Evolutionary conservation across 148 eudicot species (phyloP), one percentile per base, ranked within the genome.

Genomic region (Heliamphora exappendiculata): DNA sequence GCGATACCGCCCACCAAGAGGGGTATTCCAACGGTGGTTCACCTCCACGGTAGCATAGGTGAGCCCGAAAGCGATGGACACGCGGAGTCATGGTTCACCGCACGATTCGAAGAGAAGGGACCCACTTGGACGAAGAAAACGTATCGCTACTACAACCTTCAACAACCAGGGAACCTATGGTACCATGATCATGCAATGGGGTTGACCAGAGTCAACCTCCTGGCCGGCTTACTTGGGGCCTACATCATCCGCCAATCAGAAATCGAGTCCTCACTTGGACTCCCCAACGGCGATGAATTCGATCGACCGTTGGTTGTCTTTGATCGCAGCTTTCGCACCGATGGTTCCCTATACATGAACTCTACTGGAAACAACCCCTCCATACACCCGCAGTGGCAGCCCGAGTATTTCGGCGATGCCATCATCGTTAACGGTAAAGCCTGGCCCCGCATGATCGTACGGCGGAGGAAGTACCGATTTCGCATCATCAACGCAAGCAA

Each of bases 121-220:
- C 83, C 86, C 14, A 51, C 80, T 14, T 94, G 98, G 98, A 76
- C 75, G 0, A 87, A 84, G 71, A 74, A 57, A 51, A 89, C 60
- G 4, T 94, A 86, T 45, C 85, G 81, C 53, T 94, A 91, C 65
- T 75, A 87, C 64, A 94, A 94, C 5, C 1, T 16, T 42, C 98
- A 94, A 19, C 98, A 94, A 1, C 93, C 97, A 0, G 98, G 98
- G 7, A 92, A 81, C 12, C 44, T 88, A 50, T 94, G 91, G 93
- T 91, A 94, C 79, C 98, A 94, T 80, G 98, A 94, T 66, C 98
- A 93, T 79, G 94, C 97, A 7, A 86, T 93, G 94, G 98, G 98
- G 7, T 83, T 93, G 78, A 93, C 98, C 17, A 79, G 98, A 72
- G 91, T 87, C 83, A 93, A 93, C 79, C 77, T 93, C 20, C 75